Evolutionary conservation across 176 grass and related monocot genomes (phyloP).

Genomic region (Raddia distichophylla): DNA sequence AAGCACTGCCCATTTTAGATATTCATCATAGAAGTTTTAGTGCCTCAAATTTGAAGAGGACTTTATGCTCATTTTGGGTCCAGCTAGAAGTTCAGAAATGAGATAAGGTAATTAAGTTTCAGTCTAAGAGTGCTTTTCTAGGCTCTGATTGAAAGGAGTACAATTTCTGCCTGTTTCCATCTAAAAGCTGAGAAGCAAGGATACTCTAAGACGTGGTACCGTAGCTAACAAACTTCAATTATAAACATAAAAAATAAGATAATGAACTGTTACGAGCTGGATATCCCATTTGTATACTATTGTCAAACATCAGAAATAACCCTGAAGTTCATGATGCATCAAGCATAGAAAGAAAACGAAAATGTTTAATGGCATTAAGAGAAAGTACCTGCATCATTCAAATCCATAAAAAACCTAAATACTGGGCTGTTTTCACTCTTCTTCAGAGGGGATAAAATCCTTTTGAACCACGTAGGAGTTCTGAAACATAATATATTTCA

Average conservation of each 20-base stretch:
- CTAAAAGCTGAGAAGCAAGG: not conserved
- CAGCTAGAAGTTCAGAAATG: not conserved
- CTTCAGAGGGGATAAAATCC: slow-evolving; percentile 62
- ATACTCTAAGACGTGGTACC: not conserved
- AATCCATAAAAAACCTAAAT: slow-evolving; percentile 98
- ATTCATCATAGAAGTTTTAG: not conserved
- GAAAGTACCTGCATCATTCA: slow-evolving; percentile 87
- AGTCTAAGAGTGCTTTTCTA: slow-evolving; percentile 8
- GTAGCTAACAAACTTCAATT: not conserved
- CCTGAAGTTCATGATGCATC: slow-evolving; percentile 7
- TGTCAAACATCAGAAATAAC: not conserved
- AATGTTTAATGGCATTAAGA: slow-evolving; percentile 17
- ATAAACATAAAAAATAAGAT: not conserved
- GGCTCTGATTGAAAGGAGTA: slow-evolving; percentile 12
- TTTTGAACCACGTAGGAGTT: slow-evolving; percentile 78
- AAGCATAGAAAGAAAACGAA: slow-evolving; percentile 6
- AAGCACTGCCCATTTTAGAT: not conserved
- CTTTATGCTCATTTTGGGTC: not conserved
- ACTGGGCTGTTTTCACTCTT: slow-evolving; percentile 76
- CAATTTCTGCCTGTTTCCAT: not conserved
- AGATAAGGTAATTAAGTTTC: not conserved
- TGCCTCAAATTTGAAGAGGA: not conserved
- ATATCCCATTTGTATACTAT: not conserved
- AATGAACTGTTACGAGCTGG: not conserved
- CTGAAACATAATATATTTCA: slow-evolving; percentile 46